Evolutionary conservation across 148 eudicot genomes (phyloP).

Genomic region (Silene conica): DNA sequence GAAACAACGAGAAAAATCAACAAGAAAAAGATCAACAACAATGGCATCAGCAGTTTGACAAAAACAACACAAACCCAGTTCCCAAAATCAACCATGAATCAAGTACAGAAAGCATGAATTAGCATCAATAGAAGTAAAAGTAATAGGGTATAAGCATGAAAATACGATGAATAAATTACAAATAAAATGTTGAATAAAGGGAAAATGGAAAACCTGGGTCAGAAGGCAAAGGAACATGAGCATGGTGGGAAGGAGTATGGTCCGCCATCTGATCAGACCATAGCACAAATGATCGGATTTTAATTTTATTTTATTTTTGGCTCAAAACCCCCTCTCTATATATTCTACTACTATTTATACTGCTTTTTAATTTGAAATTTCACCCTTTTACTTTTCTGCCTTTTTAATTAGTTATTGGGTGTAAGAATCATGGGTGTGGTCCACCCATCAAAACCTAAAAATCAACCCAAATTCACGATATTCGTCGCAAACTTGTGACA

Average conservation of each 20-base stretch:
- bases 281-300: constrained; percentile 26
- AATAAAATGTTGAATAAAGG: neutral
- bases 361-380: constrained; percentile 15
- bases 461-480: too few species aligned
- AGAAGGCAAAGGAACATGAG: constrained; percentile 55
- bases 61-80: constrained; percentile 16
- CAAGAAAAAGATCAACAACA: constrained; percentile 11
- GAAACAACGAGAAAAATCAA: neutral
- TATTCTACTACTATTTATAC: constrained; percentile 21
- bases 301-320: too few species aligned
- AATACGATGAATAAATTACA: constrained; percentile 8
- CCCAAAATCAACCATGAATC: constrained; percentile 17
- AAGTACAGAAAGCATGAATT: constrained; percentile 11
- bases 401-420: too few species aligned
- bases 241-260: constrained; percentile 40
- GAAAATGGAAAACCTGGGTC: constrained; percentile 39
- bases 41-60: constrained; percentile 14
- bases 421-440: too few species aligned
- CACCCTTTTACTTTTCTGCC: constrained; percentile 2
- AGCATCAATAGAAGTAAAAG: neutral
- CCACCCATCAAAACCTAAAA: too few species aligned
- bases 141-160: neutral
- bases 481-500: too few species aligned
- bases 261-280: constrained; percentile 70
- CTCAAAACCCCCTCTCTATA: constrained; percentile 11